phyloP scores from a whole-genome alignment of 1,139 yeast species.

The Pichia sp. region DNA sequence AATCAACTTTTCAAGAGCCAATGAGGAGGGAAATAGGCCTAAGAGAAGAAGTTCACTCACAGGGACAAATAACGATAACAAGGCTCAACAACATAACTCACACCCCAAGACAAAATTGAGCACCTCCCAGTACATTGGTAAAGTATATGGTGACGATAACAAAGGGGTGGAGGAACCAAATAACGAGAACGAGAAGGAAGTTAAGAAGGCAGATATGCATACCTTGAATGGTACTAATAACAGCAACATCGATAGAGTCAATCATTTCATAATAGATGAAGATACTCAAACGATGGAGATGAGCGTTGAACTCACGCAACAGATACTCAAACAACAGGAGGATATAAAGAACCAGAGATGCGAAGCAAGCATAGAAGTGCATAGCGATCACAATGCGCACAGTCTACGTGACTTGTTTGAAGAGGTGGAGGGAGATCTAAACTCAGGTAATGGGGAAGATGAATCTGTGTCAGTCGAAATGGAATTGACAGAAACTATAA shows the following conservation, averaged over 20 bases:
- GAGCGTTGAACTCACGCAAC: conserved; percentile 19
- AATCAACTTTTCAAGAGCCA: conserved; percentile 26
- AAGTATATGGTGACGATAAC: too few species aligned
- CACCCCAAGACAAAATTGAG: conserved; percentile 7
- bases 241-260: neutral
- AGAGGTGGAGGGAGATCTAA: conserved; percentile 8
- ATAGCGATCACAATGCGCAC: neutral
- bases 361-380: neutral
- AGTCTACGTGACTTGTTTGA: conserved; percentile 13
- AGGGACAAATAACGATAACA: neutral
- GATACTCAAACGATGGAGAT: conserved; percentile 25
- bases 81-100: too few species aligned
- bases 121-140: conserved; percentile 7
- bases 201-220: neutral
- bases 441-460: conserved; percentile 4
- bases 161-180: too few species aligned
- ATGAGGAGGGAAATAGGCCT: conserved; percentile 1
- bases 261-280: conserved; percentile 14
- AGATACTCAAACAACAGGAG: conserved; percentile 14
- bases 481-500: conserved; percentile 17
- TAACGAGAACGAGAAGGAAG: neutral
- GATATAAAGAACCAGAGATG: conserved; percentile 4
- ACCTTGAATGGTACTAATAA: too few species aligned
- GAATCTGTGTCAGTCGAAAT: conserved; percentile 12
- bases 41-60: conserved; percentile 7